Percentiles rank a stretch among this genome's conserved stretches.
Conservation (phyloP, 2,329 filamentous ascomycete species). For the Pyrenochaeta sp. region DNA sequence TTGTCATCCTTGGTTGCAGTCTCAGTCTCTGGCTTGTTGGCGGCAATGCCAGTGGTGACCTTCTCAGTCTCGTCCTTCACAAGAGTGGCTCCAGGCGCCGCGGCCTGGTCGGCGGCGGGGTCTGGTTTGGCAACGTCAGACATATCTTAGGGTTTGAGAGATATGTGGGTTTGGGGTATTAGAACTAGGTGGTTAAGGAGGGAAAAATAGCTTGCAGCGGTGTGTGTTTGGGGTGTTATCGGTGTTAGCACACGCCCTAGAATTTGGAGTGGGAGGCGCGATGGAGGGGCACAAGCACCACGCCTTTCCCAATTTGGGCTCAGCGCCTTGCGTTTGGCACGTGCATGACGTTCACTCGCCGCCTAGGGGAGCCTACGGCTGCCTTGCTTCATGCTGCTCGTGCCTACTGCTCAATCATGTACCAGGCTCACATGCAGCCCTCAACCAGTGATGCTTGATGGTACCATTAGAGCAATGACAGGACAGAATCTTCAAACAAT, state of each 20-base stretch:
- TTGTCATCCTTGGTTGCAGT: conserved; percentile 59
- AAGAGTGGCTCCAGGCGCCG: conserved; percentile 51
- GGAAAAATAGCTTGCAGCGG: conserved; percentile 10
- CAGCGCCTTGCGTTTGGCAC: conserved; percentile 8
- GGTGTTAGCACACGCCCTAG: conserved; percentile 25
- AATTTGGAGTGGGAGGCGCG: conserved; percentile 35
- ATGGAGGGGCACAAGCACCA: conserved; percentile 27
- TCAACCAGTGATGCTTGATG: no score
- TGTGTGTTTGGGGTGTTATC: conserved; percentile 25
- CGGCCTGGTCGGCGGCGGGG: conserved; percentile 50
- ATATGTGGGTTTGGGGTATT: conserved; percentile 6
- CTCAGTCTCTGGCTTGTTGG: conserved; percentile 38
- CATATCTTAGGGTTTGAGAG: conserved; percentile 31
- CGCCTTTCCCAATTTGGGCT: conserved; percentile 2
- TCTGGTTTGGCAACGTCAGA: conserved; percentile 52
- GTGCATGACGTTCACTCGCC: conserved; percentile 20
- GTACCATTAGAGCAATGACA: no score
- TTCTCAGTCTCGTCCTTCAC: conserved; percentile 55
- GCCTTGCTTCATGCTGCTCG: background rate
- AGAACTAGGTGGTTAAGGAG: conserved; percentile 6
- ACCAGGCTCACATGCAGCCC: background rate
- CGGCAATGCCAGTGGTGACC: conserved; percentile 51
- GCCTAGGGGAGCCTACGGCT: background rate
- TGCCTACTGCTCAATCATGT: background rate
- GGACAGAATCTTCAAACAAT: no score